Percentiles rank a stretch among this genome's conserved stretches.
These are phyloP conservation scores for Coemansia sp. DNA, from an alignment of 192 early-diverging fungal species.

Conservation along the genomic window DNA sequence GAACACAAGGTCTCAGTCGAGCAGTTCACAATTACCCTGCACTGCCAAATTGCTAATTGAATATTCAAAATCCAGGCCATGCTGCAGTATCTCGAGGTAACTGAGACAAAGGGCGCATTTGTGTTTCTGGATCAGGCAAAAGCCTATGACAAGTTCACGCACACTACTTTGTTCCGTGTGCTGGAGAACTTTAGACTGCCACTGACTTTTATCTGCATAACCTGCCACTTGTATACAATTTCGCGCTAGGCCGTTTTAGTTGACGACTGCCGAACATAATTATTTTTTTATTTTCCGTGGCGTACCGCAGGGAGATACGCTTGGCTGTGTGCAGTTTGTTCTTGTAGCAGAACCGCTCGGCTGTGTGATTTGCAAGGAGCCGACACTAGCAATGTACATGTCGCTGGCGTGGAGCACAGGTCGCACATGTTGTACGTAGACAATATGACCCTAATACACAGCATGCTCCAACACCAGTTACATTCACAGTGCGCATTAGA, in stretches of 20 bases:
- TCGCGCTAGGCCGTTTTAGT: not conserved
- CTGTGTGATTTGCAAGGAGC: not conserved
- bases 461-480: not conserved
- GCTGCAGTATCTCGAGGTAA: conserved; percentile 4
- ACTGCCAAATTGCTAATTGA: conserved; percentile 7
- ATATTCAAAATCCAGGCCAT: conserved; percentile 13
- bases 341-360: conserved; percentile 5
- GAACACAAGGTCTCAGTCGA: not conserved
- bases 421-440: not conserved
- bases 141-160: conserved; percentile 16
- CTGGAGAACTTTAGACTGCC: conserved; percentile 7
- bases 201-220: not conserved
- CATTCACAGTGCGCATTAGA: not conserved
- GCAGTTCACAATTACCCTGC: conserved; percentile 17
- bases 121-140: conserved; percentile 26
- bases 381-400: not conserved
- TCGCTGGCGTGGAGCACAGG: not conserved
- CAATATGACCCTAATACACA: not conserved
- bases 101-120: not conserved
- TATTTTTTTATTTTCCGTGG: conserved; percentile 4
- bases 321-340: conserved; percentile 11
- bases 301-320: conserved; percentile 9
- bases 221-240: not conserved
- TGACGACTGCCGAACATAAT: not conserved
- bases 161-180: conserved; percentile 11